Base-by-base conservation (phyloP, 1,139 yeast species). In the Pneumocystis jirovecii region DNA sequence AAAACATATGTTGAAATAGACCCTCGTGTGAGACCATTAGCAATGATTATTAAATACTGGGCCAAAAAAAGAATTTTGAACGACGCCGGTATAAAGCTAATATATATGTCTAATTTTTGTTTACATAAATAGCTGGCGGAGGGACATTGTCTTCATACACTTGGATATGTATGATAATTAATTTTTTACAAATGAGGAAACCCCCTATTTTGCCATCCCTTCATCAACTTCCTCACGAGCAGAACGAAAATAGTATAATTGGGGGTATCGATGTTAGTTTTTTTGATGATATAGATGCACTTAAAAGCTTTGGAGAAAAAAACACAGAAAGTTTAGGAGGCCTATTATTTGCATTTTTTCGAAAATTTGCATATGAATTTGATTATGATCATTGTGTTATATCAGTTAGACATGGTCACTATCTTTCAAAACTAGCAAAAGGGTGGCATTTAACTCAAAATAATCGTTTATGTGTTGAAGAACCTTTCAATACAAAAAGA, bases 81-180 rank as follows among this genome's bases (percentile, higher is more conserved):
- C 57, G 72, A 71, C 42, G 72, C 73, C 8, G 64, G 40, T 34
- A 44, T 39, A 15, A 42, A 3, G 2, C 19, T 31, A 10, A 8
- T 31, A 1, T 12, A 34, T 40, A 29, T 10, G 29, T 12, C 8
- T 60, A 60, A 60, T 31, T 39, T 39, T 25, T n/a, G 19, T 62
- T 62, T 25, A 39, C 25, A 60, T 25, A 50, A 50, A 12, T 31
- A 60, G 72, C 71, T 12, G 69, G 68, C 34, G 69, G 71, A 21
- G 72, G 71, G 15, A 71, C 72, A 17, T 64, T 71, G 34, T 68
- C 72, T 29, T 70, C 72, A n/a, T 71, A 71, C 60, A 70, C 73
- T 25, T 70, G 73, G 72, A 68, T 70, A 5, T 68, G 73, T 56
- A 63, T 71, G 66, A 68, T 71, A 60, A 68, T 71, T 61, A 70